A percentile compares a stretch with the other conserved stretches of the same genome.
phyloP scores from a whole-genome alignment of 2,329 filamentous ascomycete species.

The Alternaria sp. region DNA sequence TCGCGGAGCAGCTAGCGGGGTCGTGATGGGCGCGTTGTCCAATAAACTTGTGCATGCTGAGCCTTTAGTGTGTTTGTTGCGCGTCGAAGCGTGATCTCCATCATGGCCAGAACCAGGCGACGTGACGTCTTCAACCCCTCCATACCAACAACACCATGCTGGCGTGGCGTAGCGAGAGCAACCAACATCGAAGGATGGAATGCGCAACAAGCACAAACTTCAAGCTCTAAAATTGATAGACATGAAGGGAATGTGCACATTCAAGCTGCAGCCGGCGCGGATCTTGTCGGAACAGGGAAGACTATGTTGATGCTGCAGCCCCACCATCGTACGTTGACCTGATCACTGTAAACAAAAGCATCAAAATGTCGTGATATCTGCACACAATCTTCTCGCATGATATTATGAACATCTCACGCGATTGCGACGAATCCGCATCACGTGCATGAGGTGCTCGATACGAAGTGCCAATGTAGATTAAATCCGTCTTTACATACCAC shows the following conservation, averaged over 20 bases:
- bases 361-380: neutral
- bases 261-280: neutral
- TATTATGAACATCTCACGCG: neutral
- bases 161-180: neutral
- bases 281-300: neutral
- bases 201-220: neutral
- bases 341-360: neutral
- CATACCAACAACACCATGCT: neutral
- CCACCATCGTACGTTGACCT: neutral
- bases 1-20: conserved; percentile 16
- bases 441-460: neutral
- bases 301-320: conserved; percentile 1
- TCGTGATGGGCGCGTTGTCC: conserved; percentile 10
- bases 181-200: neutral
- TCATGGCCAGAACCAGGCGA: conserved; percentile 9
- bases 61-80: conserved; percentile 13
- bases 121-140: conserved; percentile 22
- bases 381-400: neutral
- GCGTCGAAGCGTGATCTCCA: conserved; percentile 19
- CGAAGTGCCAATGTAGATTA: neutral
- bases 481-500: neutral
- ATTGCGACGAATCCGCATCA: too few species aligned
- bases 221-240: neutral
- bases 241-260: neutral
- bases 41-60: conserved; percentile 24